Evolutionary conservation across 495 filamentous ascomycete genomes (phyloP).

Genomic region (Xylaria palmicola): DNA sequence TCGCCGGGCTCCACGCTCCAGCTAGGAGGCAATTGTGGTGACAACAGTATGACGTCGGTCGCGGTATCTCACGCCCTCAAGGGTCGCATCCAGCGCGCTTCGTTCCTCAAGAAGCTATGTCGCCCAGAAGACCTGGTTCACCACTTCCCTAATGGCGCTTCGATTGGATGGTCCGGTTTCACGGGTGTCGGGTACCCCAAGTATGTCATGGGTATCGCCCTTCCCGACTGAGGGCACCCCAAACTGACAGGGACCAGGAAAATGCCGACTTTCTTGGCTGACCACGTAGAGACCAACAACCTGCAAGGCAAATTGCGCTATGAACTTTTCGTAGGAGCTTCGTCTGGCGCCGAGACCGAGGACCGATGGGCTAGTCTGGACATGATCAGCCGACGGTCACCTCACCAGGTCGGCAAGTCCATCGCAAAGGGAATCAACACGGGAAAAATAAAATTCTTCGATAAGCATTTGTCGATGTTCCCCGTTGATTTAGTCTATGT

Average conservation of each 20-base stretch:
- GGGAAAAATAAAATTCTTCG: slow-evolving; percentile 87
- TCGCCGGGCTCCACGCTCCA: neutral
- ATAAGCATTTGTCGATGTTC: slow-evolving; percentile 93
- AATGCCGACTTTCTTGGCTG: slow-evolving; percentile 79
- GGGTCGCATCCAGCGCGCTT: slow-evolving; percentile 71
- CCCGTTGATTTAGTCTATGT: slow-evolving; percentile 83
- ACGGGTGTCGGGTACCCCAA: slow-evolving; percentile 91
- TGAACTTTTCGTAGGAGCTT: slow-evolving; percentile 84
- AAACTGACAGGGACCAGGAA: slow-evolving; percentile 53
- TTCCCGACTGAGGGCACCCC: neutral
- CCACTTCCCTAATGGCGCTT: slow-evolving; percentile 77
- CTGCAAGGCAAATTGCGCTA: slow-evolving; percentile 83
- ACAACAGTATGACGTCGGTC: slow-evolving; percentile 40
- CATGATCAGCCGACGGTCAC: slow-evolving; percentile 84
- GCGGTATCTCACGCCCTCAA: slow-evolving; percentile 72
- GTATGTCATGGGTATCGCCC: slow-evolving; percentile 45
- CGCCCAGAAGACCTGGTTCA: slow-evolving; percentile 76
- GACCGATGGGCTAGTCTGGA: slow-evolving; percentile 82
- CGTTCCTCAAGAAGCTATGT: slow-evolving; percentile 76
- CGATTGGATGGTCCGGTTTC: slow-evolving; percentile 89
- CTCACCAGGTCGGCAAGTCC: slow-evolving; percentile 89
- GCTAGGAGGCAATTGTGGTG: neutral
- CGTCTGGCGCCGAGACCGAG: slow-evolving; percentile 86
- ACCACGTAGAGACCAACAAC: slow-evolving; percentile 87
- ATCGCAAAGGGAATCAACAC: slow-evolving; percentile 90